Conservation (phyloP, 1,284 basidiomycete species). For the Mycena citricolor region DNA sequence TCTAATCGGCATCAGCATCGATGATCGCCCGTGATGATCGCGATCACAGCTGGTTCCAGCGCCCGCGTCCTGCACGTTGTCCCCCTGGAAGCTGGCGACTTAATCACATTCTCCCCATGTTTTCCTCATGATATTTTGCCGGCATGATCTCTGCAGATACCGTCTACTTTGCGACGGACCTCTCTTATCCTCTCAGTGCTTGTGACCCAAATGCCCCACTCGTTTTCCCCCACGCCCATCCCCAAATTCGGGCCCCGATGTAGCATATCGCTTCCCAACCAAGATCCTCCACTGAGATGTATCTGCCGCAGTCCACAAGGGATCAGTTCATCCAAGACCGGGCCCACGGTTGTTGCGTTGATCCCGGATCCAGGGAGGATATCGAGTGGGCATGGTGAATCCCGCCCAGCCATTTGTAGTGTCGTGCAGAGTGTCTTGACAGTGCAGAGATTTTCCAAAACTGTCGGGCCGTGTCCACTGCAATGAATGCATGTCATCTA, state of each 20-base stretch:
- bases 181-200: slow-evolving; percentile 48
- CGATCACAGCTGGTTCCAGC: too few relatives aligned
- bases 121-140: too few relatives aligned
- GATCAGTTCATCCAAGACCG: slow-evolving; percentile 49
- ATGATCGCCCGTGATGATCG: too few relatives aligned
- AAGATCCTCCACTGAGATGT: slow-evolving; percentile 69
- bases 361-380: slow-evolving; percentile 78
- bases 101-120: too few relatives aligned
- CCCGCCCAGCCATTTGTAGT: slow-evolving; percentile 31
- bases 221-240: slow-evolving; percentile 58
- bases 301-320: slow-evolving; percentile 61
- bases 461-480: slow-evolving; percentile 54
- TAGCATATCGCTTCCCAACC: slow-evolving; percentile 52
- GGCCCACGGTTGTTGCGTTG: slow-evolving; percentile 49
- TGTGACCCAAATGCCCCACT: slow-evolving; percentile 71
- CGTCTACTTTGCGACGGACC: slow-evolving; percentile 51
- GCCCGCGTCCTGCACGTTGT: too few relatives aligned
- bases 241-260: slow-evolving; percentile 60
- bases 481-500: not conserved
- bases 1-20: too few relatives aligned
- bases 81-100: too few relatives aligned
- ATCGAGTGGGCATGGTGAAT: slow-evolving; percentile 36
- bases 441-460: slow-evolving; percentile 41
- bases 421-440: slow-evolving; percentile 44
- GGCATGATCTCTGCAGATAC: slow-evolving; percentile 23